A percentile compares a stretch with the other conserved stretches of the same genome.
Evolutionary conservation across 805 yeast species (phyloP).

Genomic region (Hermanozyma aechmeae): DNA sequence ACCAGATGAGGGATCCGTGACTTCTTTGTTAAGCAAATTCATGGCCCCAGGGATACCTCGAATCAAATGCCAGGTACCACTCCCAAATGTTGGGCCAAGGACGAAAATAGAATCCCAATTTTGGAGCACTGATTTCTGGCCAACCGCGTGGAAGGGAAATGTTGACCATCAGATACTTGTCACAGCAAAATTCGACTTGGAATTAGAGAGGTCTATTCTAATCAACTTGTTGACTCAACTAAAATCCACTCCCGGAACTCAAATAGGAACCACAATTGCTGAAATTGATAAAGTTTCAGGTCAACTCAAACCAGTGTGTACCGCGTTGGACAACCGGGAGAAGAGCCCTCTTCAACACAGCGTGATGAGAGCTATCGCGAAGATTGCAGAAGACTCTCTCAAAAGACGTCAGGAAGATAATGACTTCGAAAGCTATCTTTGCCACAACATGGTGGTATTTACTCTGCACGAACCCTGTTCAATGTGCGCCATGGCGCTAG

Average conservation of each 20-base stretch:
- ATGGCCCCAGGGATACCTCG: too few relatives aligned
- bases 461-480: constrained; percentile 94
- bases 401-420: constrained; percentile 19
- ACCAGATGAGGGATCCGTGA: too few relatives aligned
- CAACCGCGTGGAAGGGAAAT: constrained; percentile 89
- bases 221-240: constrained; percentile 6
- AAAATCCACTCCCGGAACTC: constrained; percentile 13
- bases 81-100: constrained; percentile 60
- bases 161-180: constrained; percentile 66
- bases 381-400: constrained; percentile 50
- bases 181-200: constrained; percentile 42
- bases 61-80: too few relatives aligned
- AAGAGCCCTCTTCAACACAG: constrained; percentile 61
- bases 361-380: constrained; percentile 59
- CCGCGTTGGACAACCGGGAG: constrained; percentile 27
- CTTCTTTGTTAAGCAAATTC: too few relatives aligned
- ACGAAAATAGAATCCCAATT: constrained; percentile 54
- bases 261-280: constrained; percentile 56
- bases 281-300: constrained; percentile 36
- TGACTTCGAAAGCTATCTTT: constrained; percentile 43
- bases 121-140: constrained; percentile 78
- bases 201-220: constrained; percentile 23
- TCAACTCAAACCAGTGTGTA: constrained; percentile 22
- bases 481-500: constrained; percentile 94
- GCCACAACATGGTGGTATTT: constrained; percentile 68